These are phyloP conservation scores for Lyophyllum semitale DNA, from an alignment of 768 basidiomycete species.

Conservation along the genomic window DNA sequence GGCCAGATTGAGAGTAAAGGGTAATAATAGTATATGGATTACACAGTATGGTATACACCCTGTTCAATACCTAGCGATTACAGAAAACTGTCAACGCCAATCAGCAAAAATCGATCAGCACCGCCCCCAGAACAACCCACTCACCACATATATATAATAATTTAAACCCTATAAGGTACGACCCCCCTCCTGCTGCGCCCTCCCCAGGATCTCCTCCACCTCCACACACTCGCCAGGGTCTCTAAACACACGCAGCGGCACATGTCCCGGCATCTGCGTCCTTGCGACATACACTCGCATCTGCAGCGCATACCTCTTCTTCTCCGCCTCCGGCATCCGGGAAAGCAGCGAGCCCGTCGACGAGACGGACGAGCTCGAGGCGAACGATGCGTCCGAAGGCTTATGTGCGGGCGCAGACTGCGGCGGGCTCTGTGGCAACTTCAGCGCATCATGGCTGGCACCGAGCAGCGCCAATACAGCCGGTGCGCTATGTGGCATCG, in stretches of 20 bases:
- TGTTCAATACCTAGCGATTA: background rate
- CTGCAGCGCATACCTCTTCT: slow-evolving; percentile 60
- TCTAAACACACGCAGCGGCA: slow-evolving; percentile 67
- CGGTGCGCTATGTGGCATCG: slow-evolving; percentile 1
- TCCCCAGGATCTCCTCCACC: slow-evolving; percentile 42
- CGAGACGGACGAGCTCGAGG: slow-evolving; percentile 13
- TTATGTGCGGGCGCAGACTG: background rate
- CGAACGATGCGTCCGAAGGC: slow-evolving; percentile 2
- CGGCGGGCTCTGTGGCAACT: slow-evolving; percentile 4
- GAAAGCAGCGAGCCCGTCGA: slow-evolving; percentile 5
- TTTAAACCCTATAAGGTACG: background rate
- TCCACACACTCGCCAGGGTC: slow-evolving; percentile 72
- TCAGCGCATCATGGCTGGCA: background rate
- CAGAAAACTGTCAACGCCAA: background rate
- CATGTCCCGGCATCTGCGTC: slow-evolving; percentile 53
- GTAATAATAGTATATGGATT: background rate
- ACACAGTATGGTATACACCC: background rate
- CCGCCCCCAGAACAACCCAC: background rate
- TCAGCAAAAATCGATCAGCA: background rate
- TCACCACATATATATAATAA: slow-evolving; percentile 1
- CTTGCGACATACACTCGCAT: slow-evolving; percentile 64
- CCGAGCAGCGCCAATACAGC: background rate
- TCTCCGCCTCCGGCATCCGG: slow-evolving; percentile 51
- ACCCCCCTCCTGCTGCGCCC: slow-evolving; percentile 16
- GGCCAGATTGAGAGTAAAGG: too few species aligned